A percentile compares a stretch with the other conserved stretches of the same genome.
Evolutionary conservation across 805 yeast genomes (phyloP).

Genomic region (Komagataella phaffii): DNA sequence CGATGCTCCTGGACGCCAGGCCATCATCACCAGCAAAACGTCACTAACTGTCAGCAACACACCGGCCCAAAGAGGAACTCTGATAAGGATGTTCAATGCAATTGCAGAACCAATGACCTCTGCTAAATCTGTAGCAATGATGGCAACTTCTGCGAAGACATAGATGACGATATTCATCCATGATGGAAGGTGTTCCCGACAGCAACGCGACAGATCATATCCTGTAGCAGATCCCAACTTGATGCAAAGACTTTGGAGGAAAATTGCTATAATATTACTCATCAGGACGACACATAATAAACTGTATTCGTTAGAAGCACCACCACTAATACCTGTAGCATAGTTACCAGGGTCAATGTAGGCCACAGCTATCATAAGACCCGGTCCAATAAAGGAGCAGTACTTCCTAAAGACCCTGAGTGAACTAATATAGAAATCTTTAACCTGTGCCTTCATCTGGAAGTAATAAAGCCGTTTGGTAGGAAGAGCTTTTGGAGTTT

Average conservation of each 20-base stretch:
- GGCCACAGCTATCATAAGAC: conserved; percentile 32
- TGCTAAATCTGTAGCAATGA: conserved; percentile 38
- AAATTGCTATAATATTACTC: conserved; percentile 31
- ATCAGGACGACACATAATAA: conserved; percentile 27
- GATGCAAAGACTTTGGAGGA: conserved; percentile 28
- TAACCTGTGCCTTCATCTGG: background rate
- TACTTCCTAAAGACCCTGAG: conserved; percentile 13
- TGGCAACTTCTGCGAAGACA: conserved; percentile 32
- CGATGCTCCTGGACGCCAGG: conserved; percentile 30
- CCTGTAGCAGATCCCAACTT: conserved; percentile 38
- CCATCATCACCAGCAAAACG: conserved; percentile 30
- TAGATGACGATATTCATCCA: conserved; percentile 25
- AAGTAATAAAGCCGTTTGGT: too few species aligned
- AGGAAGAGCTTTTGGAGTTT: too few species aligned
- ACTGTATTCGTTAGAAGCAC: conserved; percentile 28
- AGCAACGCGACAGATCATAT: conserved; percentile 29
- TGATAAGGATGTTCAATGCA: conserved; percentile 30
- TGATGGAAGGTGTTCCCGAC: conserved; percentile 24
- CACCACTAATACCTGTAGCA: conserved; percentile 33
- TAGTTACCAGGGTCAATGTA: conserved; percentile 43
- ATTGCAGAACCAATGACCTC: conserved; percentile 41
- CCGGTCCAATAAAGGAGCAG: conserved; percentile 29
- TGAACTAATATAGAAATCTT: background rate
- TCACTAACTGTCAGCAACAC: conserved; percentile 29
- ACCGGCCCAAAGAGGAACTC: conserved; percentile 35